A percentile compares a stretch with the other conserved stretches of the same genome.
Conservation (phyloP, 371 early-diverging fungal species). For the Mortierella sp. region DNA sequence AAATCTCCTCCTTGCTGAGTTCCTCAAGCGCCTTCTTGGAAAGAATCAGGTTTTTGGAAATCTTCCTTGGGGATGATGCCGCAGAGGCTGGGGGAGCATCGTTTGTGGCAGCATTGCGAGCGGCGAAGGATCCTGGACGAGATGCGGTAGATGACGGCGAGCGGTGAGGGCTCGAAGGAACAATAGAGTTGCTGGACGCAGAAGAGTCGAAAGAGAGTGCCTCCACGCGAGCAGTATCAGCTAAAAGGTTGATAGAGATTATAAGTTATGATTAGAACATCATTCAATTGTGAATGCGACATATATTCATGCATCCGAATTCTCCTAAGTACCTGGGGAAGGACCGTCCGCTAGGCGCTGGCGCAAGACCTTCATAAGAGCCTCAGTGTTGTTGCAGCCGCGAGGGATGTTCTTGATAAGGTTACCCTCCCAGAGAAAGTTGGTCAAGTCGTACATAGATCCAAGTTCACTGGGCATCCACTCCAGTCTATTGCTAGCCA, state of each 20-base stretch:
- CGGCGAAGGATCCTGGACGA: not conserved
- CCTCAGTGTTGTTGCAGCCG: constrained; percentile 61
- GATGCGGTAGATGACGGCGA: not conserved
- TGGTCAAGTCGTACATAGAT: constrained; percentile 62
- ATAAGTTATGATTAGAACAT: not conserved
- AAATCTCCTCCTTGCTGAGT: constrained; percentile 49
- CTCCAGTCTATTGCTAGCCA: constrained; percentile 72
- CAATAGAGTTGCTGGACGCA: not conserved
- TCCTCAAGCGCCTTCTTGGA: constrained; percentile 61
- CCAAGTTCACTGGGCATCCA: constrained; percentile 71
- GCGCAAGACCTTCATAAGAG: constrained; percentile 65
- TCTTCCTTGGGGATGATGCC: not conserved
- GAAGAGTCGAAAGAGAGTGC: constrained; percentile 33
- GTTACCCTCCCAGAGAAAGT: constrained; percentile 72
- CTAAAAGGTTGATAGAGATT: not conserved
- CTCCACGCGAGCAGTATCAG: constrained; percentile 26
- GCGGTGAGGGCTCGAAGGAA: not conserved
- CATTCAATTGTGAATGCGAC: not conserved
- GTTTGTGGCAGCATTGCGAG: constrained; percentile 1
- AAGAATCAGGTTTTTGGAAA: constrained; percentile 59
- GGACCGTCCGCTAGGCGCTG: constrained; percentile 46
- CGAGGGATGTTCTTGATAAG: constrained; percentile 66
- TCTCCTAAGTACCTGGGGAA: constrained; percentile 21
- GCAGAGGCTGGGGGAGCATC: not conserved
- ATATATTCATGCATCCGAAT: not conserved